A percentile compares a stretch with the other conserved stretches of the same genome.
phyloP scores from a whole-genome alignment of 2,329 filamentous ascomycete genomes.

The Diaporthe nobilis region DNA sequence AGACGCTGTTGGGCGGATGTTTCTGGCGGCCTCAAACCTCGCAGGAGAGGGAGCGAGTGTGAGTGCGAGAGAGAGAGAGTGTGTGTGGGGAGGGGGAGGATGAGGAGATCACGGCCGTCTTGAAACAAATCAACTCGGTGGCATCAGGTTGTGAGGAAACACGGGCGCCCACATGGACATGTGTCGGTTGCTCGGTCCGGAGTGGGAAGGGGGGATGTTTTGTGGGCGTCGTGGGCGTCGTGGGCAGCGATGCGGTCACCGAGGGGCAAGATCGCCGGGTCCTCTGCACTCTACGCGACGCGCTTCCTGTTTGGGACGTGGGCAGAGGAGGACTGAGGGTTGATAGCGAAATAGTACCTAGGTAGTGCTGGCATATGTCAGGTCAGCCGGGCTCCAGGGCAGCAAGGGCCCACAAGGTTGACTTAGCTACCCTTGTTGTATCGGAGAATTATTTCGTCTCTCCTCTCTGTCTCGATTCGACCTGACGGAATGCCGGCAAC shows the following conservation, averaged over 20 bases:
- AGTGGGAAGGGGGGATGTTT: background rate
- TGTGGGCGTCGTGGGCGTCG: background rate
- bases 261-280: conserved; percentile 18
- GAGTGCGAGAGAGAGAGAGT: background rate
- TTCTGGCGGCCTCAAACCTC: conserved; percentile 28
- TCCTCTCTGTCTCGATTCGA: background rate
- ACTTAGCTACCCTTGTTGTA: conserved; percentile 6
- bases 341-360: background rate
- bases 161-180: conserved; percentile 27
- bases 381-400: conserved; percentile 1
- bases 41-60: no score
- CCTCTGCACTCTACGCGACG: conserved; percentile 25
- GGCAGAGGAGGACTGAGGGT: conserved; percentile 6
- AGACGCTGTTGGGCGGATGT: conserved; percentile 23
- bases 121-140: conserved; percentile 18
- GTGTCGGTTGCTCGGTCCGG: conserved; percentile 20
- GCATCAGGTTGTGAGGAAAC: conserved; percentile 27
- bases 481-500: background rate
- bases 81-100: conserved; percentile 3
- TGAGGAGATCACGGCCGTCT: conserved; percentile 32
- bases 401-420: conserved; percentile 10
- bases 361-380: background rate
- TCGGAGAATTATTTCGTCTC: conserved; percentile 25
- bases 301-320: conserved; percentile 28
- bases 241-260: conserved; percentile 15